Conservation (phyloP, 345 rosid genomes). For the Corchorus olitorius region DNA sequence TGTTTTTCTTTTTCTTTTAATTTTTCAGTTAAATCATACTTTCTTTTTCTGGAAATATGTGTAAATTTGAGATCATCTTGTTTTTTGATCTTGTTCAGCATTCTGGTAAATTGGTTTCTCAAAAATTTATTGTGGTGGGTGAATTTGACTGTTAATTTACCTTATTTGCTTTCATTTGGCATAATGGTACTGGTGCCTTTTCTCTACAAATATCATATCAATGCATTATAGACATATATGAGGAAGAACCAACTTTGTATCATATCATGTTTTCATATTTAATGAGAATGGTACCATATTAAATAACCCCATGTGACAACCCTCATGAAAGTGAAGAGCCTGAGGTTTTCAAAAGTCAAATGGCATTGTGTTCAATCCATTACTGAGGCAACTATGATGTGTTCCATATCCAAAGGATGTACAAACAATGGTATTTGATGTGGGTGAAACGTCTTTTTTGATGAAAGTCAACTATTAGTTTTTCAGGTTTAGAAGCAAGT, state of each 20-base stretch:
- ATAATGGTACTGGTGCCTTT: slow-evolving; percentile 5
- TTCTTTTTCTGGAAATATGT: neutral
- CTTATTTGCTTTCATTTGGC: slow-evolving; percentile 23
- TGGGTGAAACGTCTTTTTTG: slow-evolving; percentile 26
- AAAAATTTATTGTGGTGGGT: slow-evolving; percentile 18
- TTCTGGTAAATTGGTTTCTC: neutral
- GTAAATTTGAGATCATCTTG: slow-evolving; percentile 20
- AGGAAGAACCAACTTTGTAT: slow-evolving; percentile 19
- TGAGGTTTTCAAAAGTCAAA: slow-evolving; percentile 23
- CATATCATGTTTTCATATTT: slow-evolving; percentile 5
- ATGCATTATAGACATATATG: slow-evolving; percentile 14
- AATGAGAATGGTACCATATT: slow-evolving; percentile 4
- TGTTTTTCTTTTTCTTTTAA: neutral
- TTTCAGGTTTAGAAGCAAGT: neutral
- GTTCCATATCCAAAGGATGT: neutral
- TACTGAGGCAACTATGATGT: neutral
- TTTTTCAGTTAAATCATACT: neutral
- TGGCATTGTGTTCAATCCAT: slow-evolving; percentile 14
- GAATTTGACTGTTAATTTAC: slow-evolving; percentile 26
- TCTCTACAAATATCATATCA: slow-evolving; percentile 10
- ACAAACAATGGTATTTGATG: slow-evolving; percentile 20
- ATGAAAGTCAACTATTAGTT: slow-evolving; percentile 26
- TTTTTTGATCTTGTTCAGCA: slow-evolving; percentile 12
- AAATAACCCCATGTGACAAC: neutral
- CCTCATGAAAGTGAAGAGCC: neutral